Evolutionary conservation across 1,284 basidiomycete genomes (phyloP).

Genomic region (Ganoderma meredithae): DNA sequence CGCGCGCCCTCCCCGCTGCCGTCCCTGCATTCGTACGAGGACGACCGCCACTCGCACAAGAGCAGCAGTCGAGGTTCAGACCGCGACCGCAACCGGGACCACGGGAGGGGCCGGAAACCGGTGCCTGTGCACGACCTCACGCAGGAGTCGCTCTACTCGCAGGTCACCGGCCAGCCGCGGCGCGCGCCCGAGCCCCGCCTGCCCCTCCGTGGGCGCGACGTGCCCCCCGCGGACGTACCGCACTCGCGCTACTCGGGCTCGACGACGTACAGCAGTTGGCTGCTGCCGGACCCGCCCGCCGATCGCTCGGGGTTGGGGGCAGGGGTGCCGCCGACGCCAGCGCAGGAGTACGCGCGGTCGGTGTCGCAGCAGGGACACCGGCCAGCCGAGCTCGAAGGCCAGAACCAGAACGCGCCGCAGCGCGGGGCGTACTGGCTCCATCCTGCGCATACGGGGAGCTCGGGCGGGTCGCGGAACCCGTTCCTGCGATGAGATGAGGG

Average conservation of each 20-base stretch:
- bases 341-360: slow-evolving; percentile 63
- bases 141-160: slow-evolving; percentile 69
- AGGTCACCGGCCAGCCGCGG: slow-evolving; percentile 67
- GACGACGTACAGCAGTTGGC: slow-evolving; percentile 46
- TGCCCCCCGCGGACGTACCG: slow-evolving; percentile 43
- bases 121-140: slow-evolving; percentile 42
- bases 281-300: slow-evolving; percentile 32
- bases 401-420: slow-evolving; percentile 25
- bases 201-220: slow-evolving; percentile 52
- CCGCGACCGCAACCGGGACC: background rate
- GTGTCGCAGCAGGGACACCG: slow-evolving; percentile 39
- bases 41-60: slow-evolving; percentile 28
- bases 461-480: slow-evolving; percentile 46
- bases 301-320: slow-evolving; percentile 19
- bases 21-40: slow-evolving; percentile 39
- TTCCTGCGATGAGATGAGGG: slow-evolving; percentile 42
- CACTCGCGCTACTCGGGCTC: slow-evolving; percentile 53
- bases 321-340: slow-evolving; percentile 53
- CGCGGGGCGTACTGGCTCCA: slow-evolving; percentile 43
- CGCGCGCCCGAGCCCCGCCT: slow-evolving; percentile 70
- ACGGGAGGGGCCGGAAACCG: background rate
- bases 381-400: slow-evolving; percentile 18
- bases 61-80: slow-evolving; percentile 27
- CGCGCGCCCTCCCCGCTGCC: slow-evolving; percentile 47
- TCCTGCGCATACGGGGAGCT: slow-evolving; percentile 44